Conservation (phyloP, 495 filamentous ascomycete species). For the Aspergillus wentii region DNA sequence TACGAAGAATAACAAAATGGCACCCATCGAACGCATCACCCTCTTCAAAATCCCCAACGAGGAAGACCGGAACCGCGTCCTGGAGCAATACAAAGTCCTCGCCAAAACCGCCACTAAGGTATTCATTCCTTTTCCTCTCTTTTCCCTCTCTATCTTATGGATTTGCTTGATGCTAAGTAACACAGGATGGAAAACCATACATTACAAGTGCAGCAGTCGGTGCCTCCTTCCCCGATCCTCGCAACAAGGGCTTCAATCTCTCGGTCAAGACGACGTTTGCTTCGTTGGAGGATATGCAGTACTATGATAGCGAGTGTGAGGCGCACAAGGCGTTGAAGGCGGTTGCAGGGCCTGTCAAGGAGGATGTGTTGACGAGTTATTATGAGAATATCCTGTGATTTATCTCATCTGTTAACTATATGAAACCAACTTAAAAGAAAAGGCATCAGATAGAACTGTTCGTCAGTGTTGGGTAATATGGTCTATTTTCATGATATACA, state of each 20-base stretch:
- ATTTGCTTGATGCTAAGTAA: conserved; percentile 2
- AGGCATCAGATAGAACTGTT: background rate
- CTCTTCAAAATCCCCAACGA: conserved; percentile 56
- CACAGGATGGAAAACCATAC: conserved; percentile 64
- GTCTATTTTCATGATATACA: conserved; percentile 27
- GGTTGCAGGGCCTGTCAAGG: conserved; percentile 25
- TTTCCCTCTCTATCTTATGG: background rate
- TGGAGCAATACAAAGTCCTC: conserved; percentile 47
- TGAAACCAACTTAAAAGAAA: too few species aligned
- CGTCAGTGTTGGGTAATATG: conserved; percentile 1
- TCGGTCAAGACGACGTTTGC: conserved; percentile 55
- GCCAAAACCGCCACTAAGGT: conserved; percentile 50
- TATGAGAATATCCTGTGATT: conserved; percentile 40
- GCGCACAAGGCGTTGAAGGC: conserved; percentile 60
- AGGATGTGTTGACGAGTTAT: conserved; percentile 45
- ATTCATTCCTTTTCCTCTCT: background rate
- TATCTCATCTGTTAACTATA: background rate
- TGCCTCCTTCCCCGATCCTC: conserved; percentile 43
- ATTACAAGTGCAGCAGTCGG: conserved; percentile 47
- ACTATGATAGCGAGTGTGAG: conserved; percentile 60
- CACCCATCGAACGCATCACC: conserved; percentile 51
- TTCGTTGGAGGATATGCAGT: conserved; percentile 62
- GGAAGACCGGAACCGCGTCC: conserved; percentile 33
- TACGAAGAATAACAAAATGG: conserved; percentile 21
- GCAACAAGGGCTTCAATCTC: conserved; percentile 60